These are phyloP conservation scores for Pythium rishiriense DNA, from an alignment of 352 stramenopile species.

Conservation along the genomic window DNA sequence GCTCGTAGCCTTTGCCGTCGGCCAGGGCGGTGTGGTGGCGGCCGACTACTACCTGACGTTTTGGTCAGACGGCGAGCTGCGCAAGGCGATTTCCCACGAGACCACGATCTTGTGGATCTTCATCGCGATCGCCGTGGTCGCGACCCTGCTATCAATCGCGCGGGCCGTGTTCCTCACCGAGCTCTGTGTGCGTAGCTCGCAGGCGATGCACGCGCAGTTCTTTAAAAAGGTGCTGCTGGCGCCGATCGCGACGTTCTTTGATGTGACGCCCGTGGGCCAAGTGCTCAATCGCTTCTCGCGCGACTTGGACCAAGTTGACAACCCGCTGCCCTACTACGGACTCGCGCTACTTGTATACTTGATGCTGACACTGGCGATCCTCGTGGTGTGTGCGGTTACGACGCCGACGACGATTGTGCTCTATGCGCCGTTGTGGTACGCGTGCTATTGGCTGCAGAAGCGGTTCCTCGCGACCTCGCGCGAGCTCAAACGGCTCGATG, in stretches of 20 bases:
- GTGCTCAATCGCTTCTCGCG: too few species aligned
- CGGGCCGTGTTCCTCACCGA: slow-evolving; percentile 26
- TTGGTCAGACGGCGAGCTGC: slow-evolving; percentile 72
- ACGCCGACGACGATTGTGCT: slow-evolving; percentile 72
- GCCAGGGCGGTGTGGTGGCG: slow-evolving; percentile 11
- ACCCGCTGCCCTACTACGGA: too few species aligned
- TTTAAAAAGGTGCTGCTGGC: slow-evolving; percentile 55
- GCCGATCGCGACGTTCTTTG: slow-evolving; percentile 53
- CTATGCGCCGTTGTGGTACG: slow-evolving; percentile 60
- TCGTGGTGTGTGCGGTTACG: slow-evolving; percentile 47
- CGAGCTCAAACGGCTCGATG: slow-evolving; percentile 96
- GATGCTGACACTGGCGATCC: slow-evolving; percentile 67
- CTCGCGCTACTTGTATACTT: too few species aligned
- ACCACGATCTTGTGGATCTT: background rate
- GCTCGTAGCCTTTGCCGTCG: slow-evolving; percentile 5
- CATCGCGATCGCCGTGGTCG: background rate
- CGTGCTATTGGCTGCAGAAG: slow-evolving; percentile 72
- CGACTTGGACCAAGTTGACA: too few species aligned
- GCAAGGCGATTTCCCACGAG: slow-evolving; percentile 15
- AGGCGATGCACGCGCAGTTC: slow-evolving; percentile 32
- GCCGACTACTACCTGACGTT: slow-evolving; percentile 77
- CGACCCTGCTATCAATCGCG: background rate
- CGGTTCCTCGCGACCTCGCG: slow-evolving; percentile 92
- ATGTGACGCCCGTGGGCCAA: too few species aligned
- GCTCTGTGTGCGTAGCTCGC: slow-evolving; percentile 57